These are phyloP conservation scores for Pseudodiploospora longispora DNA, from an alignment of 2,329 filamentous ascomycete species.

Conservation along the genomic window DNA sequence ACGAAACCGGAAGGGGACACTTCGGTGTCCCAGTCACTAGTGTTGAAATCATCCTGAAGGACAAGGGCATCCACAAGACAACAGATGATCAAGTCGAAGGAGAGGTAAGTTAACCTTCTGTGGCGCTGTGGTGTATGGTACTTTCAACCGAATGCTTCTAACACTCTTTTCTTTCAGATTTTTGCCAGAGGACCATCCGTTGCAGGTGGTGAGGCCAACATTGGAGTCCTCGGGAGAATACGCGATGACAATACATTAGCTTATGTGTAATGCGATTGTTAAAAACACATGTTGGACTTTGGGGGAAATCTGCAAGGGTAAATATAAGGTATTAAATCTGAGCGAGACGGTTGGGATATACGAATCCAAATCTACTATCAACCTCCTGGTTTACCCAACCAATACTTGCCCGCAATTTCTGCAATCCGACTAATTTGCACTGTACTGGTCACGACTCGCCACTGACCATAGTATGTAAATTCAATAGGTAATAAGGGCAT, in stretches of 20 bases:
- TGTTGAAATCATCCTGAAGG: constrained; percentile 68
- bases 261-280: constrained; percentile 29
- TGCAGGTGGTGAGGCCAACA: constrained; percentile 53
- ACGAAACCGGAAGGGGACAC: constrained; percentile 40
- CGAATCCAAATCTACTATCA: too few relatives aligned
- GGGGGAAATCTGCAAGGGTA: too few relatives aligned
- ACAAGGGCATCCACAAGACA: constrained; percentile 52
- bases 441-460: too few relatives aligned
- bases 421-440: too few relatives aligned
- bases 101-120: constrained; percentile 42
- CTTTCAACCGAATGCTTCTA: not conserved
- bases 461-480: too few relatives aligned
- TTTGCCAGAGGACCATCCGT: constrained; percentile 67
- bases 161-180: constrained; percentile 41
- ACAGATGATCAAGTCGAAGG: constrained; percentile 55
- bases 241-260: constrained; percentile 66
- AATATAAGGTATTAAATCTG: too few relatives aligned
- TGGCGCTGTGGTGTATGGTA: not conserved
- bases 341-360: too few relatives aligned
- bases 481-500: too few relatives aligned
- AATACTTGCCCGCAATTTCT: too few relatives aligned
- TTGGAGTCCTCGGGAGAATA: constrained; percentile 59
- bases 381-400: too few relatives aligned
- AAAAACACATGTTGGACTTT: too few relatives aligned
- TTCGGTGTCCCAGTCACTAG: constrained; percentile 78